Evolutionary conservation across 306 rosid species (phyloP), one percentile per base, ranked within the genome.

Genomic region (Dalbergia cultrata): DNA sequence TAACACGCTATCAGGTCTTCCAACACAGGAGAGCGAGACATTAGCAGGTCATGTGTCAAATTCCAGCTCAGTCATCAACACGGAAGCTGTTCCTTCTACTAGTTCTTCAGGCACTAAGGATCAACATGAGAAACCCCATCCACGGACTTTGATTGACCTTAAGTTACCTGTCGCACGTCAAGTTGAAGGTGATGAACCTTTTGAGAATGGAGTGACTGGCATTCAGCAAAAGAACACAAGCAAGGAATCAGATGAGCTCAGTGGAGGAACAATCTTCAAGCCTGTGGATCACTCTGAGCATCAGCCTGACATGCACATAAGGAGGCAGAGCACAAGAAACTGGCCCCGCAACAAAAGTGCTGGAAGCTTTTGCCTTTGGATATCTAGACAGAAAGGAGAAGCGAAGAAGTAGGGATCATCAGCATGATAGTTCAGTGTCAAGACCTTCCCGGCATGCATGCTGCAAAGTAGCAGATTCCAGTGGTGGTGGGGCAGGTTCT

Each of bases 291-390:
- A 74, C 60, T 63, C 88, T 62, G 90, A 85, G 78, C 87, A 81
- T 70, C 92, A 86, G 79, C 77, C 89, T 61, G 81, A 72, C 19
- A 57, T 58, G 49, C 83, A 80, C 68, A 43, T 82, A 17, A 81
- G 99, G 72, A 85, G 98, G 75, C 90, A 87, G 44, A 91, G 98
- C 87, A 93, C 90, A 37, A 89, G 99, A 84, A 93, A 87, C 83
- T 81, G 99, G 13, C 99, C 98, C 87, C 10, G 93, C 98, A 39
- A 62, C 92, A 10, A 93, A 86, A 85, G 97, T 82, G 72, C 89
- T 95, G 74, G 99, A 95, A 87, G 93, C 99, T 84, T 87, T 86
- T 71, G 99, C 97, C 78, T 87, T 82, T 59, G 99, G 97, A 44
- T 88, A 82, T 80, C 82, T 93, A n/a, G 99, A 93, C 86, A 81